Conservation (phyloP, 108 stramenopile species). For the Pelagomonas calceolata region DNA sequence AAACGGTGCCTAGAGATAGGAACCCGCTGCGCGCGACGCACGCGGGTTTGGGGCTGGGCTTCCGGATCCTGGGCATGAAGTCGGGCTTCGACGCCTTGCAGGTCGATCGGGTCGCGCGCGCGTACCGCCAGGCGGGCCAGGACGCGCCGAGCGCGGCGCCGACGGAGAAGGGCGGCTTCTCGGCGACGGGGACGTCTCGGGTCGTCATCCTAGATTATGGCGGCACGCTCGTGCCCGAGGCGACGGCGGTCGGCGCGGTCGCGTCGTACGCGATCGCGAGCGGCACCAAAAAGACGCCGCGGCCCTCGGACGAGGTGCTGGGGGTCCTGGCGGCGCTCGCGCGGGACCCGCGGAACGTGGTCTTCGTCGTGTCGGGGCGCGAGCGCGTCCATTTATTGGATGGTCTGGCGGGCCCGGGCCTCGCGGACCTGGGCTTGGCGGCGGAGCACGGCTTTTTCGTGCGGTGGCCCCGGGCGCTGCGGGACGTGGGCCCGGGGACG, state of each 20-base stretch:
- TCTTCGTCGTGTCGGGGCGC: slow-evolving; percentile 40
- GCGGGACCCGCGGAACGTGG: slow-evolving; percentile 39
- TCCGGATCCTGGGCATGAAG: slow-evolving; percentile 62
- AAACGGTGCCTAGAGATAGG: slow-evolving; percentile 24
- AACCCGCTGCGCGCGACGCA: slow-evolving; percentile 23
- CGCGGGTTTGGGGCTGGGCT: slow-evolving; percentile 87
- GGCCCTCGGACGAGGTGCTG: slow-evolving; percentile 14
- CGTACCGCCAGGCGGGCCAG: slow-evolving; percentile 19
- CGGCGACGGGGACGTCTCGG: slow-evolving; percentile 7
- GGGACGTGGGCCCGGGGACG: neutral
- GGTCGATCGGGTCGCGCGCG: slow-evolving; percentile 19
- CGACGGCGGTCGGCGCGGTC: slow-evolving; percentile 8
- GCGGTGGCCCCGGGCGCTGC: neutral
- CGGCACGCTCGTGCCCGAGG: slow-evolving; percentile 42
- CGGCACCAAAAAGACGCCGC: slow-evolving; percentile 2
- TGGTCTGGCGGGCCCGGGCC: slow-evolving; percentile 9
- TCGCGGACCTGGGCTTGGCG: slow-evolving; percentile 24
- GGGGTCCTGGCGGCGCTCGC: slow-evolving; percentile 25
- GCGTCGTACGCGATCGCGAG: neutral
- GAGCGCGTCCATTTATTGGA: slow-evolving; percentile 24
- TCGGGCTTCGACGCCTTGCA: slow-evolving; percentile 32
- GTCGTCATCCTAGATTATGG: slow-evolving; percentile 56
- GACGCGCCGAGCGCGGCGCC: neutral
- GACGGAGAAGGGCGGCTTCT: too few species aligned
- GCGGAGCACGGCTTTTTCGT: slow-evolving; percentile 44